Conservation (phyloP, 805 yeast species). For the Yarrowia hollandica region DNA sequence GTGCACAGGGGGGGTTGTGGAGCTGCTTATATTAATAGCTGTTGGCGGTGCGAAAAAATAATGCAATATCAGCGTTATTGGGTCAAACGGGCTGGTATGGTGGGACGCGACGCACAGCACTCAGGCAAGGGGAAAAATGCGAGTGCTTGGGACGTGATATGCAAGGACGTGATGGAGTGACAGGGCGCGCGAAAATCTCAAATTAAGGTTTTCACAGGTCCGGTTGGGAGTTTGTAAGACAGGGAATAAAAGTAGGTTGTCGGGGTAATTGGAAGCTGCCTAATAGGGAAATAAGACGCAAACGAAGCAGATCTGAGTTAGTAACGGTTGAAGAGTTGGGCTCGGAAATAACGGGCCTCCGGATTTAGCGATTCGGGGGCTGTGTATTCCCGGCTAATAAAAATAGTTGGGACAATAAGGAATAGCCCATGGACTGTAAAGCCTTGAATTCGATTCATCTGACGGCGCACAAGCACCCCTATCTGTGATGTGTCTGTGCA, state of each 20-base stretch:
- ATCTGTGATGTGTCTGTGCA: background rate
- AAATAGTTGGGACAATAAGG: no score
- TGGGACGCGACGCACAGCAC: conserved; percentile 30
- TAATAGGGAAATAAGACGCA: conserved; percentile 12
- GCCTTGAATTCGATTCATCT: no score
- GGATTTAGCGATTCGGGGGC: background rate
- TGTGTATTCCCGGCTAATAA: no score
- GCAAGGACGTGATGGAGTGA: conserved; percentile 20
- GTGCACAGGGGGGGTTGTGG: conserved; percentile 5
- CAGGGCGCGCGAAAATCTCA: conserved; percentile 18
- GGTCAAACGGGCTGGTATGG: conserved; percentile 24
- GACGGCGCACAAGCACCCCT: background rate
- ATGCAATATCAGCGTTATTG: conserved; percentile 25
- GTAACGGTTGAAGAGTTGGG: background rate
- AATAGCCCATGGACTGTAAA: no score
- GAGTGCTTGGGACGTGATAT: conserved; percentile 23
- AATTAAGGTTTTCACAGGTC: conserved; percentile 3
- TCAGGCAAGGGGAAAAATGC: conserved; percentile 24
- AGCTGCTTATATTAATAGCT: conserved; percentile 14
- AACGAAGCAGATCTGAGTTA: conserved; percentile 25
- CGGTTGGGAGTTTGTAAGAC: conserved; percentile 24
- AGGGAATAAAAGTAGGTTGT: conserved; percentile 4
- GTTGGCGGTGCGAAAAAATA: conserved; percentile 1
- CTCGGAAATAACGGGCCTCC: conserved; percentile 7
- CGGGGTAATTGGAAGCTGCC: conserved; percentile 13